These are phyloP conservation scores for Ophiorrhiza pumila DNA, from an alignment of 257 asterid genomes.

Conservation along the genomic window DNA sequence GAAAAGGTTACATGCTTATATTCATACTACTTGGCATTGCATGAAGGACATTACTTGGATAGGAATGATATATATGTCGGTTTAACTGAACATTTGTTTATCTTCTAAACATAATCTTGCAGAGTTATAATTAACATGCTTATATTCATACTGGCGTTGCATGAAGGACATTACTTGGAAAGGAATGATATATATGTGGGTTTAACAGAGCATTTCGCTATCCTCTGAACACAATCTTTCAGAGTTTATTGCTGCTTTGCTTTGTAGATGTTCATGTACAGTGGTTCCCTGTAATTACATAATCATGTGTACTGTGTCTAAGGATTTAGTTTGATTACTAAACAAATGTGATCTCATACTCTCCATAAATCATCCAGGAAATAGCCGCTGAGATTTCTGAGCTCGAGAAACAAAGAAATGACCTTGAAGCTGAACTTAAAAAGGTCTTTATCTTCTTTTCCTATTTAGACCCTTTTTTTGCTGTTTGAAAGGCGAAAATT, in stretches of 20 bases:
- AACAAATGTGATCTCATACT: not conserved
- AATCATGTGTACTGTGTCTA: conserved; percentile 5
- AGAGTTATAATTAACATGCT: too few species aligned
- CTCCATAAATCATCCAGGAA: conserved; percentile 50
- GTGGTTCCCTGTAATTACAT: not conserved
- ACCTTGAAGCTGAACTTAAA: conserved; percentile 85
- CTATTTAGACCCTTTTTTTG: not conserved
- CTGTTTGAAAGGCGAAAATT: not conserved
- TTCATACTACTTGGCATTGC: too few species aligned
- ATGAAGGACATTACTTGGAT: not conserved
- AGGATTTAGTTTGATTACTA: not conserved
- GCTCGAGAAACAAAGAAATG: conserved; percentile 79
- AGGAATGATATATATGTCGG: not conserved
- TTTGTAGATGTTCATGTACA: not conserved
- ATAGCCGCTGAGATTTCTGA: conserved; percentile 68
- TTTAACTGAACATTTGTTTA: not conserved
- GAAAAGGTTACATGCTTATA: conserved; percentile 61
- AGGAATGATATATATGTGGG: not conserved
- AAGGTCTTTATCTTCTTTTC: conserved; percentile 51
- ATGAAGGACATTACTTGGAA: not conserved
- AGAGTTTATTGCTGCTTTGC: not conserved
- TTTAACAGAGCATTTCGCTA: not conserved
- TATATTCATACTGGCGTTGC: too few species aligned
- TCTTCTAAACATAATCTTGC: not conserved
- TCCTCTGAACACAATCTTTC: not conserved